These are phyloP conservation scores for Vitis amurensis DNA, from an alignment of 164 flowering plant genomes.

Conservation along the genomic window DNA sequence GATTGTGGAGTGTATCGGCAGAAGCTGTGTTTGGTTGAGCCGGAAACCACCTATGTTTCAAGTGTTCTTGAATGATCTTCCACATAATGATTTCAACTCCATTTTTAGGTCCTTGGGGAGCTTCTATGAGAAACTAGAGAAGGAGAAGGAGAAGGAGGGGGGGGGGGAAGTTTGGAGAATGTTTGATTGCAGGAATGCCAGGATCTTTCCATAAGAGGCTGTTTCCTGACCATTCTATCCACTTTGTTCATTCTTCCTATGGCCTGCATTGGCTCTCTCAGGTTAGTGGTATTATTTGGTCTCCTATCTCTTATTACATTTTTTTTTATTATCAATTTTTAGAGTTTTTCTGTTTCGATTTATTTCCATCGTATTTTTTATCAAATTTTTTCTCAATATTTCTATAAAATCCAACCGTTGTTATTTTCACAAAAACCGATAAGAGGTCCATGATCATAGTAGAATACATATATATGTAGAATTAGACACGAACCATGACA, in stretches of 20 bases:
- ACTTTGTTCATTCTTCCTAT: conserved; percentile 17
- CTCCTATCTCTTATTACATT: too few relatives aligned
- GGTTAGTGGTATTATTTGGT: background rate
- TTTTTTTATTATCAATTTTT: background rate
- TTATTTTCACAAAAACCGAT: too few relatives aligned
- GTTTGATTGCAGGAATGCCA: conserved; percentile 6
- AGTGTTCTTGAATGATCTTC: conserved; percentile 3
- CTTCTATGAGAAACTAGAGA: background rate
- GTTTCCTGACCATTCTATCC: conserved; percentile 10
- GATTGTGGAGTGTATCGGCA: background rate
- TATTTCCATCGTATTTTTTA: background rate
- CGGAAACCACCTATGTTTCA: background rate
- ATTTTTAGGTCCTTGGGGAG: background rate
- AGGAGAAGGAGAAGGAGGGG: background rate
- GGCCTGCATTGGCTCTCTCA: conserved; percentile 11
- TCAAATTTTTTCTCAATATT: background rate
- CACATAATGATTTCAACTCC: background rate
- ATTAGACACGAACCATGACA: too few relatives aligned
- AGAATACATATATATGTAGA: too few relatives aligned
- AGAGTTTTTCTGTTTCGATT: background rate
- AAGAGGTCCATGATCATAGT: too few relatives aligned
- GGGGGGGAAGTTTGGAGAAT: background rate
- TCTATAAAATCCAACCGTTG: background rate
- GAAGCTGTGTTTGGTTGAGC: background rate
- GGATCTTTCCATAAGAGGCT: conserved; percentile 20